Percentiles rank a stretch among this genome's conserved stretches.
phyloP scores from a whole-genome alignment of 106 monocot genomes.

The Dendrobium nobile region DNA sequence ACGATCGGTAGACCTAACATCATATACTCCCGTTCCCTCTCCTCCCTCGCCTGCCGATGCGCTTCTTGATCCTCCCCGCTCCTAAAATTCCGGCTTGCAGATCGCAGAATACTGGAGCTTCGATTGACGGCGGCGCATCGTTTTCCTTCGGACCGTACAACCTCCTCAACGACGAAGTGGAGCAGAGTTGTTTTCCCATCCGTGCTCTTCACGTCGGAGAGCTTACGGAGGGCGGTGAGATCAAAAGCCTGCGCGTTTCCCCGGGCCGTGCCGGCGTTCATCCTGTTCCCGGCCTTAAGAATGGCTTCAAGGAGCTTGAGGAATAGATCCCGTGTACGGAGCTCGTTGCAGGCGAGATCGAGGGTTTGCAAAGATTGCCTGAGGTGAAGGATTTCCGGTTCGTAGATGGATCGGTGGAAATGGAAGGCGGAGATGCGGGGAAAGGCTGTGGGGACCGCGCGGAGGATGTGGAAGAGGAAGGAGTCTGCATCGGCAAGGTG shows the following conservation, averaged over 20 bases:
- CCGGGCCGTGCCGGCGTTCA: constrained; percentile 86
- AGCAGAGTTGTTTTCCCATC: constrained; percentile 86
- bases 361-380: constrained; percentile 38
- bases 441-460: constrained; percentile 41
- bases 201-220: constrained; percentile 91
- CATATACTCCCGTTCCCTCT: constrained; percentile 57
- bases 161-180: constrained; percentile 81
- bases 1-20: constrained; percentile 57
- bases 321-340: constrained; percentile 51
- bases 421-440: constrained; percentile 63
- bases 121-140: constrained; percentile 42
- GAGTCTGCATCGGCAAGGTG: constrained; percentile 70
- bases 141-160: constrained; percentile 78
- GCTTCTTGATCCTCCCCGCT: neutral
- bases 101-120: constrained; percentile 35
- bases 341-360: constrained; percentile 68
- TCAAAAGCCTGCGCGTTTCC: constrained; percentile 93
- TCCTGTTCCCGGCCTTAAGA: constrained; percentile 81
- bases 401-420: constrained; percentile 48
- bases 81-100: constrained; percentile 16
- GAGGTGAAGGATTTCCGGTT: constrained; percentile 37
- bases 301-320: constrained; percentile 80
- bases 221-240: constrained; percentile 64
- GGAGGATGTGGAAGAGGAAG: constrained; percentile 72
- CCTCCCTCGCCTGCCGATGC: constrained; percentile 20